Conservation (phyloP, 2,329 filamentous ascomycete species). For the Colletotrichum incanum region DNA sequence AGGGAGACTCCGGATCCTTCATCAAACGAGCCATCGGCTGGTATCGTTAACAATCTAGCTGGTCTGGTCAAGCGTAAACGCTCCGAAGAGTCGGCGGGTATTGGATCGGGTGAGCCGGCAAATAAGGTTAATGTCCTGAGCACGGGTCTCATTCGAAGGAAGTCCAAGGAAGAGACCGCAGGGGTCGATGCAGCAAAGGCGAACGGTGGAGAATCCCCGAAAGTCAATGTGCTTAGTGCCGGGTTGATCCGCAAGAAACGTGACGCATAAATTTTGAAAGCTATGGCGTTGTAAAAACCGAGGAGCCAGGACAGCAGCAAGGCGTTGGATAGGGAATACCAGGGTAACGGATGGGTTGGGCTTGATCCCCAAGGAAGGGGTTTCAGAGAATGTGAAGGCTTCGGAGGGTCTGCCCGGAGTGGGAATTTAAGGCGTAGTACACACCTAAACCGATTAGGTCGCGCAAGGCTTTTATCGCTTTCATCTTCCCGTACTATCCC, state of each 20-base stretch:
- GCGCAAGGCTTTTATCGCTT: no score
- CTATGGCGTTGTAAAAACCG: not conserved
- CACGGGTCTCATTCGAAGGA: slow-evolving; percentile 69
- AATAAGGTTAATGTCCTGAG: slow-evolving; percentile 63
- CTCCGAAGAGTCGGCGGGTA: slow-evolving; percentile 46
- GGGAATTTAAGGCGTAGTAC: not conserved
- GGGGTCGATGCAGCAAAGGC: slow-evolving; percentile 37
- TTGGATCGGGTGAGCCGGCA: slow-evolving; percentile 23
- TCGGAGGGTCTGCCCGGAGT: not conserved
- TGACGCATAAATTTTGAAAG: slow-evolving; percentile 50
- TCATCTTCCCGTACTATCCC: not conserved
- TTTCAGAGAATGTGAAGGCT: not conserved
- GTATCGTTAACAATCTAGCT: slow-evolving; percentile 63
- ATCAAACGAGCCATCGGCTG: slow-evolving; percentile 32
- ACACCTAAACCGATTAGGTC: not conserved
- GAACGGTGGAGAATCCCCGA: not conserved
- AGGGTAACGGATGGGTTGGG: slow-evolving; percentile 2
- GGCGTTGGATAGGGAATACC: slow-evolving; percentile 19
- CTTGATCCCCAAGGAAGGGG: not conserved
- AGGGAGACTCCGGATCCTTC: slow-evolving; percentile 47
- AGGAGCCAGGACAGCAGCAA: slow-evolving; percentile 1
- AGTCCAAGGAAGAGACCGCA: slow-evolving; percentile 61
- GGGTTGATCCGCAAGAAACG: slow-evolving; percentile 65
- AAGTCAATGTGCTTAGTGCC: slow-evolving; percentile 59
- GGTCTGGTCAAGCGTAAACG: slow-evolving; percentile 66